Conservation (phyloP, 2,329 filamentous ascomycete genomes). For the Fusarium sp. region DNA sequence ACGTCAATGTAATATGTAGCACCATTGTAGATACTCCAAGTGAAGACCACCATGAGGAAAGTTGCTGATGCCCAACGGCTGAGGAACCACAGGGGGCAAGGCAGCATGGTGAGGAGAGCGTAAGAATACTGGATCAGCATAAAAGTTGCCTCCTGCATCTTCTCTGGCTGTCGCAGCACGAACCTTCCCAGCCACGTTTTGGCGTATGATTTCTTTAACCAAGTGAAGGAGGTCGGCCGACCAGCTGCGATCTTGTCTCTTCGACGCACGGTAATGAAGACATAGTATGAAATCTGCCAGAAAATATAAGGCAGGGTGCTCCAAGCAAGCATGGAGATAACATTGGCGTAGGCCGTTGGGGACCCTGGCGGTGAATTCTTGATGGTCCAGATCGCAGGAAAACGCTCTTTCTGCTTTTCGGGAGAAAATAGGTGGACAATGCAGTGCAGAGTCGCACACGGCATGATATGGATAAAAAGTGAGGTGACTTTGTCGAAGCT, state of each 20-base stretch:
- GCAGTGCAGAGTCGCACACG: slow-evolving; percentile 91
- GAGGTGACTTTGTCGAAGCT: slow-evolving; percentile 98
- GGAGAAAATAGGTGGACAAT: slow-evolving; percentile 84
- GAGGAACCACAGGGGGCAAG: slow-evolving; percentile 95
- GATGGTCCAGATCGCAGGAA: slow-evolving; percentile 88
- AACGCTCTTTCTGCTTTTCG: slow-evolving; percentile 74
- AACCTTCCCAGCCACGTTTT: slow-evolving; percentile 89
- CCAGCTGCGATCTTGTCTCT: slow-evolving; percentile 96
- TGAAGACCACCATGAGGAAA: slow-evolving; percentile 87
- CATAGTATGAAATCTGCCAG: slow-evolving; percentile 94
- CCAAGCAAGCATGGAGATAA: slow-evolving; percentile 91
- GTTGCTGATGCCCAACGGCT: slow-evolving; percentile 80
- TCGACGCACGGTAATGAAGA: slow-evolving; percentile 94
- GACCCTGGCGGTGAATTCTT: slow-evolving; percentile 76
- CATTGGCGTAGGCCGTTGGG: slow-evolving; percentile 80
- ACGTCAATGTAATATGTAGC: slow-evolving; percentile 98
- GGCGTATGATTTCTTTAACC: slow-evolving; percentile 91
- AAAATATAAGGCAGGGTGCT: slow-evolving; percentile 91
- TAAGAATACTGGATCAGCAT: slow-evolving; percentile 97
- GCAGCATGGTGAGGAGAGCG: slow-evolving; percentile 91
- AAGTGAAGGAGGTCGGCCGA: slow-evolving; percentile 95
- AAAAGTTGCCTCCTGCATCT: slow-evolving; percentile 87
- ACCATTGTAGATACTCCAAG: slow-evolving; percentile 96
- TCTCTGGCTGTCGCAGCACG: slow-evolving; percentile 80
- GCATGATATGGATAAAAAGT: slow-evolving; percentile 99